Conservation (phyloP, 495 filamentous ascomycete genomes). For the Copromyces sp. region DNA sequence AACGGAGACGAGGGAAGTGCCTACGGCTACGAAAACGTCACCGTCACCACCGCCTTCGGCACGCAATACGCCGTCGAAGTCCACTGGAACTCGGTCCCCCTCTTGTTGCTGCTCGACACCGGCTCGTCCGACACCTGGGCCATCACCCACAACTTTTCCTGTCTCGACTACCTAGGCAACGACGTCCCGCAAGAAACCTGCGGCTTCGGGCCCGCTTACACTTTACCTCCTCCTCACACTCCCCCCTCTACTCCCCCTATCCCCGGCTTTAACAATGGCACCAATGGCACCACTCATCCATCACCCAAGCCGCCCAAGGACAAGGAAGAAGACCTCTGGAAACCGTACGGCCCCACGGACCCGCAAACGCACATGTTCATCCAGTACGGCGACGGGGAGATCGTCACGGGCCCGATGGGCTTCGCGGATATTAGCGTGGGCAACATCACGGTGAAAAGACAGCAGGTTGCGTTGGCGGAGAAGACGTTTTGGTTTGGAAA, state of each 20-base stretch:
- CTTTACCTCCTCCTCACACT: neutral
- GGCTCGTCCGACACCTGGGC: slow-evolving; percentile 56
- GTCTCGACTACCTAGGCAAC: slow-evolving; percentile 17
- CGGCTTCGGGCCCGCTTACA: slow-evolving; percentile 16
- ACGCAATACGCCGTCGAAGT: slow-evolving; percentile 29
- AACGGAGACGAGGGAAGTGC: neutral
- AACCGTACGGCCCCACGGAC: slow-evolving; percentile 14
- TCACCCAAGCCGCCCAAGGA: neutral
- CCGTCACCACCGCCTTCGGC: slow-evolving; percentile 25
- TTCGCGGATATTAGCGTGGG: slow-evolving; percentile 46
- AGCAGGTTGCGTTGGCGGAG: slow-evolving; percentile 34
- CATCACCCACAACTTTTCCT: slow-evolving; percentile 16
- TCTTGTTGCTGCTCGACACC: slow-evolving; percentile 47
- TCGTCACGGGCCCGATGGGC: slow-evolving; percentile 46
- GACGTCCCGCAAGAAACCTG: slow-evolving; percentile 16
- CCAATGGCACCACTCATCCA: neutral
- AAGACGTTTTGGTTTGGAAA: slow-evolving; percentile 34
- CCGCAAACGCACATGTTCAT: slow-evolving; percentile 45
- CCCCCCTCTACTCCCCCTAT: neutral
- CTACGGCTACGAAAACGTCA: slow-evolving; percentile 30
- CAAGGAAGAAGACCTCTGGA: slow-evolving; percentile 5
- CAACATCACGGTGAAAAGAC: slow-evolving; percentile 41
- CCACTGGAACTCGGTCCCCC: slow-evolving; percentile 16
- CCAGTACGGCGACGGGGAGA: slow-evolving; percentile 48
- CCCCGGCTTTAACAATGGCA: neutral